phyloP scores from a whole-genome alignment of 768 basidiomycete species.

The Russula brevipes region DNA sequence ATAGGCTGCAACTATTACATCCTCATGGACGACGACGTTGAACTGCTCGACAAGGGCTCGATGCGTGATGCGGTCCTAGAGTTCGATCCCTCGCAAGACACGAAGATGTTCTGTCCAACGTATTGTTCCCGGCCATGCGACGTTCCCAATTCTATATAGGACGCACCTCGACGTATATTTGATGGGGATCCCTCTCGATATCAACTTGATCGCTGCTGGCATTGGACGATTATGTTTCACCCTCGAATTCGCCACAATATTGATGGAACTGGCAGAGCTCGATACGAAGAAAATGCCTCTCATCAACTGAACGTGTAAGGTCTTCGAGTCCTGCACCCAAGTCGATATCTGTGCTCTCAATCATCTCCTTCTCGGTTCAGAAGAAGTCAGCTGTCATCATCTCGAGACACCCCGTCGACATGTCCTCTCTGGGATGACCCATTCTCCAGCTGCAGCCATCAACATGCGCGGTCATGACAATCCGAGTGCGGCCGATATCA shows the following conservation, averaged over 20 bases:
- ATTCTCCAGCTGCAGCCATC: conserved; percentile 46
- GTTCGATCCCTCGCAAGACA: conserved; percentile 36
- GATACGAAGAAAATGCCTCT: conserved; percentile 45
- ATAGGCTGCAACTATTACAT: conserved; percentile 47
- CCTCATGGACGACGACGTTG: conserved; percentile 53
- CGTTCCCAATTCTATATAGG: conserved; percentile 53
- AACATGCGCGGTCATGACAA: conserved; percentile 48
- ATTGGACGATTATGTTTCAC: conserved; percentile 43
- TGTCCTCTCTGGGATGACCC: conserved; percentile 36
- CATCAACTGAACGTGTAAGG: conserved; percentile 45
- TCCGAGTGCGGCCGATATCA: conserved; percentile 40
- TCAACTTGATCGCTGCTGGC: conserved; percentile 57
- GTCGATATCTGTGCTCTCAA: conserved; percentile 37
- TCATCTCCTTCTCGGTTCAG: conserved; percentile 24
- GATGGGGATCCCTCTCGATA: conserved; percentile 55
- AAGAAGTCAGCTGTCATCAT: conserved; percentile 49
- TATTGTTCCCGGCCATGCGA: conserved; percentile 54
- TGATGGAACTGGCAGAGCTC: conserved; percentile 43
- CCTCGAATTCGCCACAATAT: conserved; percentile 41
- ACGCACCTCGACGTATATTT: conserved; percentile 51
- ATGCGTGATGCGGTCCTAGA: conserved; percentile 38
- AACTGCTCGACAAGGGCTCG: conserved; percentile 50
- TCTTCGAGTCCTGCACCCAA: conserved; percentile 39
- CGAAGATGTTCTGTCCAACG: conserved; percentile 45
- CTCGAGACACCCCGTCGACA: conserved; percentile 51